phyloP scores from a whole-genome alignment of 2,329 filamentous ascomycete species.

The Alternaria panax region DNA sequence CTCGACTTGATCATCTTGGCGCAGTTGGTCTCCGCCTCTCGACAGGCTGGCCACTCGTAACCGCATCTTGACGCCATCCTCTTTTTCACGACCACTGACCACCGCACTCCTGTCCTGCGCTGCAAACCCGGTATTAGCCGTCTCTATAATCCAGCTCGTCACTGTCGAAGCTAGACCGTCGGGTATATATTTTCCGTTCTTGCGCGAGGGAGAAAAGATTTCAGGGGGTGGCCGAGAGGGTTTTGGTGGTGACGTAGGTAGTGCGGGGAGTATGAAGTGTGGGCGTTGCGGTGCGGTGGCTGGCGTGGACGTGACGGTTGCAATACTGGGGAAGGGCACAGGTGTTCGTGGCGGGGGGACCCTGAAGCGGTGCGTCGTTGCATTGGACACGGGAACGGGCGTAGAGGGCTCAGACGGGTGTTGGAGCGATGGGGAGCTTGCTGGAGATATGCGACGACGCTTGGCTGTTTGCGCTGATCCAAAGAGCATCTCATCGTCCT shows the following conservation, averaged over 20 bases:
- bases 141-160: slow-evolving; percentile 60
- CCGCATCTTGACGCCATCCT: slow-evolving; percentile 36
- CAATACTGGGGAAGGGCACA: slow-evolving; percentile 15
- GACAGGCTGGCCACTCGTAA: slow-evolving; percentile 11
- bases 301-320: slow-evolving; percentile 6
- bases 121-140: slow-evolving; percentile 34
- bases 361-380: slow-evolving; percentile 38
- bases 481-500: slow-evolving; percentile 42
- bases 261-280: slow-evolving; percentile 49
- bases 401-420: slow-evolving; percentile 13
- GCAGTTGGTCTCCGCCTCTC: neutral
- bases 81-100: slow-evolving; percentile 26
- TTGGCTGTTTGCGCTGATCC: slow-evolving; percentile 24
- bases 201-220: slow-evolving; percentile 62
- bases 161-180: slow-evolving; percentile 60
- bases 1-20: slow-evolving; percentile 14
- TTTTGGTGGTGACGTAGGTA: slow-evolving; percentile 36
- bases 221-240: slow-evolving; percentile 55
- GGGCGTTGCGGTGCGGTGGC: slow-evolving; percentile 36
- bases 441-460: slow-evolving; percentile 34
- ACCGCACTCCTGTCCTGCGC: slow-evolving; percentile 21
- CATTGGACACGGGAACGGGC: slow-evolving; percentile 13
- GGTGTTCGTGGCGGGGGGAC: slow-evolving; percentile 27
- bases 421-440: slow-evolving; percentile 16
- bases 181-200: slow-evolving; percentile 58